Conservation (phyloP, 257 asterid genomes). For the Anisodus acutangulus region DNA sequence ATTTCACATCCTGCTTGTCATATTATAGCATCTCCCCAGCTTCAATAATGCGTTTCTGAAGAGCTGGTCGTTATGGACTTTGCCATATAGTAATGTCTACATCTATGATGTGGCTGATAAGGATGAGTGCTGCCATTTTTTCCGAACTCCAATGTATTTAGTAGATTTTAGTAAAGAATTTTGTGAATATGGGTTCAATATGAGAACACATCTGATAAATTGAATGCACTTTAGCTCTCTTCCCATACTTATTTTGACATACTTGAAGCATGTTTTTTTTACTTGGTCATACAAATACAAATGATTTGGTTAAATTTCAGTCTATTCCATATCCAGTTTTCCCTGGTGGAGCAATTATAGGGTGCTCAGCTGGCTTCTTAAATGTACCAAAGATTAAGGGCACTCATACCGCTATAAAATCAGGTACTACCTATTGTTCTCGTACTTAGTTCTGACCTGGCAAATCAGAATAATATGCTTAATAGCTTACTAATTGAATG, state of each 20-base stretch:
- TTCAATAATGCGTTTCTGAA: conserved; percentile 17
- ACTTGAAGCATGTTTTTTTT: background rate
- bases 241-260: background rate
- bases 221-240: conserved; percentile 18
- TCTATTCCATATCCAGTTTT: conserved; percentile 98
- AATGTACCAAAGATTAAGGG: conserved; percentile 98
- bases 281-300: conserved; percentile 40
- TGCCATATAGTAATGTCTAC: background rate
- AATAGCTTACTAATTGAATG: conserved; percentile 16
- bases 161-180: conserved; percentile 1
- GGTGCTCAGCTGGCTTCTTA: conserved; percentile 98
- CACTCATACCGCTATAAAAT: conserved; percentile 98
- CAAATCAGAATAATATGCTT: conserved; percentile 16
- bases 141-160: background rate
- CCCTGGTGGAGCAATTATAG: conserved; percentile 98
- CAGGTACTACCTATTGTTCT: conserved; percentile 58
- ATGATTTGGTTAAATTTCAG: conserved; percentile 81
- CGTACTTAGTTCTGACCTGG: background rate
- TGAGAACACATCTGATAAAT: background rate
- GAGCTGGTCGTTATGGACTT: background rate
- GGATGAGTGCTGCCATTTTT: conserved; percentile 13
- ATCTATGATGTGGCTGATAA: background rate
- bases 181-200: conserved; percentile 18
- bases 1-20: background rate
- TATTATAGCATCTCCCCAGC: background rate